Evolutionary conservation across 2,329 filamentous ascomycete species (phyloP).

Genomic region (Acephala macrosclerotiorum): DNA sequence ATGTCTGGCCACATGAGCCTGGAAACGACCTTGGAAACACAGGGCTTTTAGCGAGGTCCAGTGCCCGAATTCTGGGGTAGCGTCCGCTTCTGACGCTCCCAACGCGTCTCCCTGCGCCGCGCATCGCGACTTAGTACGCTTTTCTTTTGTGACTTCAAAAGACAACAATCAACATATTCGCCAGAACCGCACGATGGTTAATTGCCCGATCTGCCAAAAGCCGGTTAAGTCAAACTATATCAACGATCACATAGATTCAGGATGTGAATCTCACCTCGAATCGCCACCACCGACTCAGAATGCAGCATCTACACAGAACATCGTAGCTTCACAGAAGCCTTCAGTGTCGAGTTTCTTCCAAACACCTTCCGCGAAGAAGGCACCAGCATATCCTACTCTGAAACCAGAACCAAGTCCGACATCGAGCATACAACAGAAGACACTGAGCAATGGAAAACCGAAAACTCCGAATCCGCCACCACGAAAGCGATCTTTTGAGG

Average conservation of each 20-base stretch:
- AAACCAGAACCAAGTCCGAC: slow-evolving; percentile 44
- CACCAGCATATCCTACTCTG: slow-evolving; percentile 41
- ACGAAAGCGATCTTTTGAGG: slow-evolving; percentile 44
- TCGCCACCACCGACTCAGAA: slow-evolving; percentile 49
- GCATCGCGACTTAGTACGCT: background rate
- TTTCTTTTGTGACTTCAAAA: background rate
- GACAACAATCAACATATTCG: background rate
- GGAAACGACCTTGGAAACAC: background rate
- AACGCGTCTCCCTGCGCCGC: background rate
- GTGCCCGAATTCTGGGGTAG: background rate
- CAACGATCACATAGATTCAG: slow-evolving; percentile 90
- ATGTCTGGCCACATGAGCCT: too few relatives aligned
- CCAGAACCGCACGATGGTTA: slow-evolving; percentile 54
- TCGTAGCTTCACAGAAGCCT: slow-evolving; percentile 45
- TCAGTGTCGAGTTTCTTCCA: slow-evolving; percentile 67
- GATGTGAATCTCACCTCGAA: slow-evolving; percentile 73
- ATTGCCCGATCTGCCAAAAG: slow-evolving; percentile 83
- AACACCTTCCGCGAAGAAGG: slow-evolving; percentile 64
- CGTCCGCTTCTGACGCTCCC: background rate
- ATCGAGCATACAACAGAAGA: slow-evolving; percentile 46
- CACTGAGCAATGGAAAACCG: slow-evolving; percentile 37
- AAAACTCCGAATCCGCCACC: slow-evolving; percentile 31
- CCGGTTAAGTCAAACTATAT: slow-evolving; percentile 77
- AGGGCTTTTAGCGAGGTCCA: background rate
- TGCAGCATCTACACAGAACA: slow-evolving; percentile 54